Base-by-base conservation (phyloP, 176 grass and related monocot species). In the Cenchrus fungigraminus region DNA sequence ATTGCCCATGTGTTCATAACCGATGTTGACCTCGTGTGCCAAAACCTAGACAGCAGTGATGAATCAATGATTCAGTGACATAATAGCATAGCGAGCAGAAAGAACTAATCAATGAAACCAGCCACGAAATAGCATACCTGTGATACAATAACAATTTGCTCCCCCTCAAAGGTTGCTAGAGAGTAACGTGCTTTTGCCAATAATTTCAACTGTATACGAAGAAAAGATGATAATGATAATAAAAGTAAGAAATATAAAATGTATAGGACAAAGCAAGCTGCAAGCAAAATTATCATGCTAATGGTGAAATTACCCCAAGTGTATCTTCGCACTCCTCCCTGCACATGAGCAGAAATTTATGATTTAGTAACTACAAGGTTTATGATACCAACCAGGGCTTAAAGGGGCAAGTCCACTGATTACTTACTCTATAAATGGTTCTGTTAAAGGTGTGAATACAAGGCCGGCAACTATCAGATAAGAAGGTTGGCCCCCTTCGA, bases 391-490 rank as follows among this genome's bases (percentile, higher is more conserved):
- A 82, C 40, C 40, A 87, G 17, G 5, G 11, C n/a, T 22, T 77
- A 58, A 66, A 89, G 66, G 59, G 45, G 76, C 11, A 49, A 34
- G 58, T 19, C 16, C 16, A 83, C 50, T 51, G 12, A 42, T 55
- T 83, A 91, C 97, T 94, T 85, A 98, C 97, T 95, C 90, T 91
- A 98, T 92, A 83, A 98, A 92, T 74, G 93, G 87, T 81, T 95
- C 93, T 62, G 97, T 94, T 83, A 98, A 93, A 75, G 97, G 93
- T 46, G 97, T 98, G 79, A 98, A 98, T 73, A 98, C 97, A 86
- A 98, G 97, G 62, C 97, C 97, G 0, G 93, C 93, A 42, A 98
- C 86, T 91, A 98, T 95, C 66, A 98, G 84, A 86, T 94, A 98
- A 12, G 97, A 95, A 91, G 97, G 97, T 75, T 95, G 93, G 3